Evolutionary conservation across 805 yeast species (phyloP), one percentile per base, ranked within the genome.

Genomic region (Kodamaea restingae): DNA sequence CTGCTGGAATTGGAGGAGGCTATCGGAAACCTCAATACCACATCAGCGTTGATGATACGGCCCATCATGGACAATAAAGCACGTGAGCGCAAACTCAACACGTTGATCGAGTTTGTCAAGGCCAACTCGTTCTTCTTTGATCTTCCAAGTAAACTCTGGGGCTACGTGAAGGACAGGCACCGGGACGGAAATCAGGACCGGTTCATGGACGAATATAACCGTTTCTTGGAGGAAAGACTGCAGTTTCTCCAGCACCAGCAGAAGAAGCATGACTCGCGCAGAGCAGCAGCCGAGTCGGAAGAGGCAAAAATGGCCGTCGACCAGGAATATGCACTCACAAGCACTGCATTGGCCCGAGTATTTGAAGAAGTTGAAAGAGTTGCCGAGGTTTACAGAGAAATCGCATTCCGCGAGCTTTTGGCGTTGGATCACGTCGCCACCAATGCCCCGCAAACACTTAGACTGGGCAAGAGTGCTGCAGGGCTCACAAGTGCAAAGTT

Each of bases 11-110:
- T 68, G 26, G 74, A 68, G 46, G 65, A 59, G 34, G 53, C 67
- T 3, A 53, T 68, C 27, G 65, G 65, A 40, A 64, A 65, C 44
- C 49, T 68, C 34, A 67, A 65, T 38, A 46, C 62, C 24, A 54
- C 67, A 1, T 58, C 71, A 0, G 49, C 67, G 6, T 48, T 65
- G 31, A 59, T 65, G 58, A 65, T 68, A 21, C 51, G 71, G 32
- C 74, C 74, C 4, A 62, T 68, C 10, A 50, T 58, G 45, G 73
- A 68, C 26, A 64, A 64, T 40, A 58, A 61, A 39, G 49, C 52
- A 18, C 62, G 57, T 42, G 71, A 66, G 48, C 40, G 39, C 7
- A 68, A 67, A 38, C 46, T 67, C 15, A 30, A 49, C 15, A 54
- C 47, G 34, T 49, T 67, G 39, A 61, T 68, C 26, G 72, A 67